Evolutionary conservation across 192 early-diverging fungal genomes (phyloP).

Genomic region (Coemansia sp.): DNA sequence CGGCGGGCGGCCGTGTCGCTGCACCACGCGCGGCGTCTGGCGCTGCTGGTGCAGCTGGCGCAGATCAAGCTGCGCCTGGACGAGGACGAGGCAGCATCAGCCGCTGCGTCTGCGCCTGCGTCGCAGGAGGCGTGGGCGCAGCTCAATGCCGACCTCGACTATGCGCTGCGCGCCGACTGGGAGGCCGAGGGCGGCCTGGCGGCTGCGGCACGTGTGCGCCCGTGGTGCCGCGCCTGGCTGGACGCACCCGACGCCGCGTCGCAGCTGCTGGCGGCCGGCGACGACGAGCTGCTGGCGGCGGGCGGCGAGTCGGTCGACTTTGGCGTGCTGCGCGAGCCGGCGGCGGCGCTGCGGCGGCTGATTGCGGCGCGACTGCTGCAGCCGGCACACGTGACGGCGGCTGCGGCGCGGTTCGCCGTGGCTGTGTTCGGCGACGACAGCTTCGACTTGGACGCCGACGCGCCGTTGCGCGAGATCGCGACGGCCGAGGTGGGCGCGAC

Average conservation of each 20-base stretch:
- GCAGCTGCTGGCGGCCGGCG: constrained; percentile 6
- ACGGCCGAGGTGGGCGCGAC: constrained; percentile 63
- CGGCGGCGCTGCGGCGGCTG: constrained; percentile 71
- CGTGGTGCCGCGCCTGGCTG: constrained; percentile 45
- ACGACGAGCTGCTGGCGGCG: too few relatives aligned
- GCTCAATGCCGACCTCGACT: constrained; percentile 43
- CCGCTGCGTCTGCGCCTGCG: not conserved
- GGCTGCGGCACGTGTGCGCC: constrained; percentile 21
- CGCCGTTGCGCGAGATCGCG: constrained; percentile 70
- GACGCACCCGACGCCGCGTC: constrained; percentile 5
- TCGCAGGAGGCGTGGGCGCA: constrained; percentile 43
- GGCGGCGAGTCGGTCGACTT: too few relatives aligned
- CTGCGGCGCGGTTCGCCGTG: constrained; percentile 68
- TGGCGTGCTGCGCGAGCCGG: constrained; percentile 10
- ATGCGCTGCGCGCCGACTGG: constrained; percentile 30
- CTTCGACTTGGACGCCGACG: constrained; percentile 50
- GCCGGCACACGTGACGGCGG: constrained; percentile 82
- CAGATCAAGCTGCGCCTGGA: constrained; percentile 76
- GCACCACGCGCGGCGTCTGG: constrained; percentile 88
- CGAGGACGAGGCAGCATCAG: constrained; percentile 29
- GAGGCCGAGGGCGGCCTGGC: constrained; percentile 4
- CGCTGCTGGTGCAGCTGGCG: constrained; percentile 81
- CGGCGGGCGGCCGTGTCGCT: constrained; percentile 77
- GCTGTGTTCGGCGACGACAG: constrained; percentile 48
- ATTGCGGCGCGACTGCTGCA: constrained; percentile 82